Percentiles rank a stretch among this genome's conserved stretches.
These are phyloP conservation scores for Candida pseudofarinosa DNA, from an alignment of 805 yeast genomes.

Conservation along the genomic window DNA sequence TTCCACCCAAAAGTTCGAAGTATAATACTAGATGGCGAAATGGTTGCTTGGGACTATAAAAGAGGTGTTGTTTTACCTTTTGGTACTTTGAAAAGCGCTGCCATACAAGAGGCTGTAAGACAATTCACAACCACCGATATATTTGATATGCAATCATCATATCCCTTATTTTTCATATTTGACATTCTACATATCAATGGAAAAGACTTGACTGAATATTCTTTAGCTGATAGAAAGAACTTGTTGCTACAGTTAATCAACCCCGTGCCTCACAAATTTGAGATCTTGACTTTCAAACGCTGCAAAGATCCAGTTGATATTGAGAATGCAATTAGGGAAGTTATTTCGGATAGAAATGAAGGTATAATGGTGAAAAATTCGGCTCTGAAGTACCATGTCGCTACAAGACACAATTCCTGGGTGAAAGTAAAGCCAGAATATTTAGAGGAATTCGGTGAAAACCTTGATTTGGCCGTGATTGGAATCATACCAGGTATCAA, in stretches of 20 bases:
- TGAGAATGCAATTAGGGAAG: conserved; percentile 48
- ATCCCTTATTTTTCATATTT: conserved; percentile 62
- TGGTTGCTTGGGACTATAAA: conserved; percentile 79
- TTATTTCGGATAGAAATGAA: conserved; percentile 64
- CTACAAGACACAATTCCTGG: conserved; percentile 67
- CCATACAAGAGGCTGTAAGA: conserved; percentile 48
- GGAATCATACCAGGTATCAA: conserved; percentile 77
- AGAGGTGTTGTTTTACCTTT: conserved; percentile 62
- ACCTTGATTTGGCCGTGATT: conserved; percentile 71
- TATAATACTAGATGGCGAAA: conserved; percentile 80
- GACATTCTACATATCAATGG: conserved; percentile 76
- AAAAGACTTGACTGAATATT: conserved; percentile 47
- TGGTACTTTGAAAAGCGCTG: conserved; percentile 73
- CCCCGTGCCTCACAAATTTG: conserved; percentile 46
- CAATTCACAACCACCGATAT: conserved; percentile 35
- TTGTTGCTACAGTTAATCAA: conserved; percentile 44
- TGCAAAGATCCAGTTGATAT: conserved; percentile 52
- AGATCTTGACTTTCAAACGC: conserved; percentile 38
- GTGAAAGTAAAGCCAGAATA: conserved; percentile 90
- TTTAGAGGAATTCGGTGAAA: conserved; percentile 79
- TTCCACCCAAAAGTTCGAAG: conserved; percentile 35
- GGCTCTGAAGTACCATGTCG: conserved; percentile 53
- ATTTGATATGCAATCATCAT: conserved; percentile 26
- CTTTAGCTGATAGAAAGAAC: conserved; percentile 54
- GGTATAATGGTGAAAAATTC: conserved; percentile 77